Percentiles rank a stretch among this genome's conserved stretches.
These are phyloP conservation scores for Blastosporella zonata DNA, from an alignment of 1,284 basidiomycete genomes.

Conservation along the genomic window DNA sequence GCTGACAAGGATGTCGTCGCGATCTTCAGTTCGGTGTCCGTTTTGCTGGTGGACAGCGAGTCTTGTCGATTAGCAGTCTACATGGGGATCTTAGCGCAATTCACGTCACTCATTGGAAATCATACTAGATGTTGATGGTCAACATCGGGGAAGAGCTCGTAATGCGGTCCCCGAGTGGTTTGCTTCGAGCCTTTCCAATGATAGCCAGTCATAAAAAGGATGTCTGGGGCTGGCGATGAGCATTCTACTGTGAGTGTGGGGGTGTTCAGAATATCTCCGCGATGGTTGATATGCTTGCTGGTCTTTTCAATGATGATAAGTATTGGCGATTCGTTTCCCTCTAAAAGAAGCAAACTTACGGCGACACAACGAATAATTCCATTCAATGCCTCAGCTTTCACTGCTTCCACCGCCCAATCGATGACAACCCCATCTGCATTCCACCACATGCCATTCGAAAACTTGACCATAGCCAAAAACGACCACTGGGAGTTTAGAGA, in stretches of 20 bases:
- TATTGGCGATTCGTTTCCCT: neutral
- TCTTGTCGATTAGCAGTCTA: slow-evolving; percentile 20
- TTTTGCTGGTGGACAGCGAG: slow-evolving; percentile 19
- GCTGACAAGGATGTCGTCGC: slow-evolving; percentile 25
- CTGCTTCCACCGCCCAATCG: slow-evolving; percentile 29
- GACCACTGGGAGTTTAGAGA: neutral
- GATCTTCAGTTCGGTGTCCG: slow-evolving; percentile 21
- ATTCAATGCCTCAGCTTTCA: slow-evolving; percentile 23
- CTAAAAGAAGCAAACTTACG: slow-evolving; percentile 17
- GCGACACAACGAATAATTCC: slow-evolving; percentile 27
- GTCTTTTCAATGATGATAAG: slow-evolving; percentile 25
- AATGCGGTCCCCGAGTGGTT: slow-evolving; percentile 23
- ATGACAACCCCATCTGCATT: slow-evolving; percentile 24
- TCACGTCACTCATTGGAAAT: neutral
- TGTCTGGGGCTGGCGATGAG: slow-evolving; percentile 25
- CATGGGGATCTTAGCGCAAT: neutral
- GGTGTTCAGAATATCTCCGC: slow-evolving; percentile 56
- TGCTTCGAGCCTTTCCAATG: slow-evolving; percentile 27
- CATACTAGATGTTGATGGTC: slow-evolving; percentile 20
- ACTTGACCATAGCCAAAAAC: slow-evolving; percentile 21
- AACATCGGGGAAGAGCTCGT: slow-evolving; percentile 27
- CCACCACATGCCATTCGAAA: slow-evolving; percentile 33
- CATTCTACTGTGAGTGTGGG: slow-evolving; percentile 24
- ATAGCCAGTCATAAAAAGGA: slow-evolving; percentile 21
- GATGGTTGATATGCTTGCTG: slow-evolving; percentile 48